Evolutionary conservation across 2,329 filamentous ascomycete species (phyloP), one percentile per base, ranked within the genome.

Genomic region (Verticillium zaregamsianum): DNA sequence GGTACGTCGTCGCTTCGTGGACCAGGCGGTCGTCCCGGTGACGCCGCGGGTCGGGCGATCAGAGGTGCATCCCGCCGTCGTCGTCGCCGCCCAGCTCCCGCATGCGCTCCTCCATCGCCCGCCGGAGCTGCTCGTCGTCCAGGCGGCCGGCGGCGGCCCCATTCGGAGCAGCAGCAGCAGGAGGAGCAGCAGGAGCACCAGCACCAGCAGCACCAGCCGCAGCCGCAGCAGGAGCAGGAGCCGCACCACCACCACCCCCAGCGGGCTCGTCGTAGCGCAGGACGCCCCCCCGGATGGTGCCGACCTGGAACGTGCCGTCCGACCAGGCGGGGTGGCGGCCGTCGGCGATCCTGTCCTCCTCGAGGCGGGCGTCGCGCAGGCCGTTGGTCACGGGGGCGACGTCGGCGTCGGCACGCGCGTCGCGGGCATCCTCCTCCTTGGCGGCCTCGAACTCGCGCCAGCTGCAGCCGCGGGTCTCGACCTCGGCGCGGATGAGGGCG

Each of bases 221-320:
- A 57, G 54, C n/a, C n/a, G 17, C 49, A 35, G 60, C 40, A 57
- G 54, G 20, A 14, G 54, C 25, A 31, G 54, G 14, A 32, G 35
- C 20, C 8, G 40, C 23, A 25, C 45, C 20, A 2, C 9, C 23
- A 15, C 5, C 32, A 5, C 54, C 32, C 32, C 32, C 14, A 17
- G 39, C 39, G 8, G 39, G 17, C n/a, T 23, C n/a, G 4, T 58
- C 78, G 70, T 84, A 75, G n/a, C 73, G 75, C 3, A 85, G 66
- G 67, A 80, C 74, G 28, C 82, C 82, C 63, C 79, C 77, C 2
- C 80, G 76, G 67, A 88, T 80, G 15, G 80, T 81, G 11, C 86
- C 86, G 1, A 81, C 85, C 70, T 86, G 82, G 68, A 89, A 88
- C 0, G 86, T 89, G 28, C 86, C 86, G 68, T 89, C 86, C 32